These are phyloP conservation scores for Gaultheria prostrata DNA, from an alignment of 148 eudicot genomes.

Conservation along the genomic window DNA sequence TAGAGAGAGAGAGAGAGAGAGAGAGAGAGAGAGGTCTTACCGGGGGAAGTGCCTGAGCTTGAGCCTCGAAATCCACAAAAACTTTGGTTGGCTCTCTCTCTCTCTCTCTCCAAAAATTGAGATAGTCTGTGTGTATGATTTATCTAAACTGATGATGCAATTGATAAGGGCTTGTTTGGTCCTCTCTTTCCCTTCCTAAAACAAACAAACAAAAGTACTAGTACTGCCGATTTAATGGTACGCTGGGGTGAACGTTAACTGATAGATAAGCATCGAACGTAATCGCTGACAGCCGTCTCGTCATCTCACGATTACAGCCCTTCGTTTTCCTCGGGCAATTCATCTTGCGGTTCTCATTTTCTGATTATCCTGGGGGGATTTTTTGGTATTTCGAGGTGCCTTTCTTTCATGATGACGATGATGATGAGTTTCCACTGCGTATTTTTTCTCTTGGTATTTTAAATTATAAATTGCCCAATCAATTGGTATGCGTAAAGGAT, in stretches of 20 bases:
- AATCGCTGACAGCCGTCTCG: too few relatives aligned
- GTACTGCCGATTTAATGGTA: too few relatives aligned
- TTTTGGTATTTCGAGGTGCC: background rate
- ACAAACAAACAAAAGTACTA: slow-evolving; percentile 30
- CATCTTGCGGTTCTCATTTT: background rate
- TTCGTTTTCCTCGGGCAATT: background rate
- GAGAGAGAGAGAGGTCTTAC: slow-evolving; percentile 4
- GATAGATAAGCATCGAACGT: background rate
- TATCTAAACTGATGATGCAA: background rate
- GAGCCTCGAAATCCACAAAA: slow-evolving; percentile 17
- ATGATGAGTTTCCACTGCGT: too few relatives aligned
- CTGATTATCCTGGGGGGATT: background rate
- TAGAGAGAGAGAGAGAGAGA: background rate
- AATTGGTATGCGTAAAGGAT: too few relatives aligned
- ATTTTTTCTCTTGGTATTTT: too few relatives aligned
- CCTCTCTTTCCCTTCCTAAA: slow-evolving; percentile 33
- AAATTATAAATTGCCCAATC: too few relatives aligned
- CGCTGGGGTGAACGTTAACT: background rate
- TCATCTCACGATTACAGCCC: background rate
- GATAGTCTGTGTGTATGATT: background rate
- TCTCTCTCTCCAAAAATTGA: background rate
- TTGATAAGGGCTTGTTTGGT: slow-evolving; percentile 56
- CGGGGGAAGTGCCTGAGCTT: slow-evolving; percentile 18
- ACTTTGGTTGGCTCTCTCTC: background rate
- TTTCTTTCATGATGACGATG: too few relatives aligned